A percentile compares a stretch with the other conserved stretches of the same genome.
phyloP scores from a whole-genome alignment of 2,329 filamentous ascomycete species.

The Aspergillus viridinutans region DNA sequence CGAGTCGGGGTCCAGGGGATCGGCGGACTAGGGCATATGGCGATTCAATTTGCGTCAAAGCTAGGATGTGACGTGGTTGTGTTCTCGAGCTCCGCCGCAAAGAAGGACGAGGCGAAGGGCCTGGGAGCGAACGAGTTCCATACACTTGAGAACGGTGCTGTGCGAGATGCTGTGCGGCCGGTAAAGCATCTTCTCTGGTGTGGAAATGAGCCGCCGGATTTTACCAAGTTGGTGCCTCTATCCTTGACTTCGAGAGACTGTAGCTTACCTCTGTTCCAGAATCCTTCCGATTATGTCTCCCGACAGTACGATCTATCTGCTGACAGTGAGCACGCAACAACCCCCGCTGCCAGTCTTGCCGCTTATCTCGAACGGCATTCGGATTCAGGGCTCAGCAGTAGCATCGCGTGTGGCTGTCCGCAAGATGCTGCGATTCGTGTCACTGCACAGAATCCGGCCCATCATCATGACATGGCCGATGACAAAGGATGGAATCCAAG shows the following conservation, averaged over 20 bases:
- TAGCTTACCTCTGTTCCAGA: neutral
- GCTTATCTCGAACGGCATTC: slow-evolving; percentile 52
- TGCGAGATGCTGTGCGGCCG: neutral
- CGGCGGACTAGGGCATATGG: slow-evolving; percentile 11
- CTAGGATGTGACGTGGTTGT: slow-evolving; percentile 54
- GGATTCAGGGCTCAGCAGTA: slow-evolving; percentile 58
- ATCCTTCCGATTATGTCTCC: slow-evolving; percentile 19
- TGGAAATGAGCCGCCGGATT: slow-evolving; percentile 4
- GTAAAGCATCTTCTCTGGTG: slow-evolving; percentile 10
- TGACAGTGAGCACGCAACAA: slow-evolving; percentile 18
- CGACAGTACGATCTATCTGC: slow-evolving; percentile 21
- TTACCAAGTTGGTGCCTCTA: slow-evolving; percentile 3
- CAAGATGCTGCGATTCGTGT: slow-evolving; percentile 61
- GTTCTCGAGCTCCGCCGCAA: slow-evolving; percentile 8
- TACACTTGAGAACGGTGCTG: slow-evolving; percentile 28
- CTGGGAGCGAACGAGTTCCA: slow-evolving; percentile 62
- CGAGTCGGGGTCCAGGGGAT: slow-evolving; percentile 11
- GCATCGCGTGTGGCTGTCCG: slow-evolving; percentile 60
- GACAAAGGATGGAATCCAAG: slow-evolving; percentile 43
- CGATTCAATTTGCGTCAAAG: slow-evolving; percentile 57
- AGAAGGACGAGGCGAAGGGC: slow-evolving; percentile 12
- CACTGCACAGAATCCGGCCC: slow-evolving; percentile 57
- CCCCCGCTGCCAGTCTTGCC: slow-evolving; percentile 37
- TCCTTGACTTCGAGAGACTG: neutral
- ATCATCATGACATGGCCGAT: slow-evolving; percentile 62